These are phyloP conservation scores for Adansonia grandidieri DNA, from an alignment of 441 rosid genomes.

Conservation along the genomic window DNA sequence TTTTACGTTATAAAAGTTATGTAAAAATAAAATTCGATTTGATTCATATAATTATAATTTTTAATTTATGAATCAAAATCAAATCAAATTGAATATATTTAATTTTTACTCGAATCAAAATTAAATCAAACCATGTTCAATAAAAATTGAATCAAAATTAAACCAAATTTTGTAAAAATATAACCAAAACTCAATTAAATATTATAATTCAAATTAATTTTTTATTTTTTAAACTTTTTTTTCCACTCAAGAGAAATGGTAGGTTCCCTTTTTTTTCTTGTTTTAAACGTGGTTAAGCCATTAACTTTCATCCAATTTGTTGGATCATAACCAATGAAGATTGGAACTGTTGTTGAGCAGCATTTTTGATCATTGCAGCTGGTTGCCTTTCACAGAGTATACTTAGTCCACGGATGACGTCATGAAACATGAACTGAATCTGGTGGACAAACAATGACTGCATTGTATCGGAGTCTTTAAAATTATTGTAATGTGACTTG, in stretches of 20 bases:
- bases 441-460: slow-evolving; percentile 8
- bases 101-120: too few relatives aligned
- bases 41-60: too few relatives aligned
- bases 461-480: not conserved
- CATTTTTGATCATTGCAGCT: not conserved
- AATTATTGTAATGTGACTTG: not conserved
- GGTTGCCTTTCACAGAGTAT: not conserved
- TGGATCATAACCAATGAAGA: not conserved
- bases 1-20: too few relatives aligned
- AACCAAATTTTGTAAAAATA: too few relatives aligned
- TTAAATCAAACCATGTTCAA: too few relatives aligned
- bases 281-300: slow-evolving; percentile 2
- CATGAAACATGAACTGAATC: not conserved
- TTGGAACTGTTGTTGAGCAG: not conserved
- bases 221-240: not conserved
- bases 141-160: too few relatives aligned
- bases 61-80: too few relatives aligned
- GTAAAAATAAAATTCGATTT: too few relatives aligned
- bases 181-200: too few relatives aligned
- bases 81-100: too few relatives aligned
- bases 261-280: not conserved
- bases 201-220: too few relatives aligned
- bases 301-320: not conserved
- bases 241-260: not conserved
- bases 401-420: not conserved